Evolutionary conservation across 2,329 filamentous ascomycete species (phyloP).

Genomic region (Paramyrothecium roridum): DNA sequence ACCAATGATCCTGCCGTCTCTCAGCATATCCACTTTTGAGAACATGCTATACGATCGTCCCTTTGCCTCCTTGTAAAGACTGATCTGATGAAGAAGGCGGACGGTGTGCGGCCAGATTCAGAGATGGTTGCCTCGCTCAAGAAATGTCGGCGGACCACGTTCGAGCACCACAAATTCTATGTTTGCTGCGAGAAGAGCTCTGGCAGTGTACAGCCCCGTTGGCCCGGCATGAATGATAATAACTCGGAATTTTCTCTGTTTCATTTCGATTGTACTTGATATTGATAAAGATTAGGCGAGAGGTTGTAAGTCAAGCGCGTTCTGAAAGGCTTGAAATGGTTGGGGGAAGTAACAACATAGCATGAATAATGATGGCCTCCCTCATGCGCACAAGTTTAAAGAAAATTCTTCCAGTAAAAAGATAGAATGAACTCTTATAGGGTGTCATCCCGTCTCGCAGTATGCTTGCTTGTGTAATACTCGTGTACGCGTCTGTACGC

Average conservation of each 20-base stretch:
- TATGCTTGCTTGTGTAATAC: too few species aligned
- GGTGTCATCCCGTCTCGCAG: too few species aligned
- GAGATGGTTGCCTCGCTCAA: neutral
- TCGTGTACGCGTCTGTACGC: too few species aligned
- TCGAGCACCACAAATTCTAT: neutral
- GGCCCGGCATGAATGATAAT: neutral
- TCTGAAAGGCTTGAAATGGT: too few species aligned
- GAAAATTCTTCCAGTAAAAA: too few species aligned
- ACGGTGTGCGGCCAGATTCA: neutral
- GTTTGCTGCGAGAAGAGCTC: neutral
- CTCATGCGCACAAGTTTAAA: too few species aligned
- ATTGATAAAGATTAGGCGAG: too few species aligned
- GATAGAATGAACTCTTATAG: too few species aligned
- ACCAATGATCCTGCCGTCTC: neutral
- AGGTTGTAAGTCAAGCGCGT: too few species aligned
- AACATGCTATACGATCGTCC: neutral
- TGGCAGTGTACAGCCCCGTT: neutral
- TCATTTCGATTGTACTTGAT: neutral
- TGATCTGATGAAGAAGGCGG: neutral
- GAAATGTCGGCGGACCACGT: neutral
- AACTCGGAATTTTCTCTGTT: neutral
- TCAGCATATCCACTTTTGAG: neutral
- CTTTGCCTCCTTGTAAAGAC: neutral
- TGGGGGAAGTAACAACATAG: too few species aligned
- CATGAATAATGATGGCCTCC: too few species aligned